Evolutionary conservation across 768 basidiomycete species (phyloP).

Genomic region (Lactarius indigo): DNA sequence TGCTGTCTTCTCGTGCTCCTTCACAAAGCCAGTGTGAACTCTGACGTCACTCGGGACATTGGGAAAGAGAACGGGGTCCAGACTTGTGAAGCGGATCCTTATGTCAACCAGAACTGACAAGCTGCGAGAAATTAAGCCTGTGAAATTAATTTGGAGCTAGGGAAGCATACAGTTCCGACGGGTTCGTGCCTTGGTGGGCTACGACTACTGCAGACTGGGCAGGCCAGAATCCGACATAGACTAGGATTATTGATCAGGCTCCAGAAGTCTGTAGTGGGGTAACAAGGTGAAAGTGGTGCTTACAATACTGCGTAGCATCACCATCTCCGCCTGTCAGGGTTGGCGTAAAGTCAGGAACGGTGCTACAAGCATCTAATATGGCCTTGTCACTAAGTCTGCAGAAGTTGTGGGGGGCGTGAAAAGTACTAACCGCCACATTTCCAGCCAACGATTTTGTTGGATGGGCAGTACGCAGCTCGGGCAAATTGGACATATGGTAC

Average conservation of each 20-base stretch:
- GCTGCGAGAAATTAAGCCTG: neutral
- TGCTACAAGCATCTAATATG: constrained; percentile 39
- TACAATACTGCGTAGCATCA: constrained; percentile 46
- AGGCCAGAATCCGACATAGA: constrained; percentile 26
- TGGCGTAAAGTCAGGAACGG: constrained; percentile 39
- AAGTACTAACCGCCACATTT: constrained; percentile 40
- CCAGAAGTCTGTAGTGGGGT: neutral
- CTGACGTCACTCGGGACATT: neutral
- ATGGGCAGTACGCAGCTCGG: constrained; percentile 51
- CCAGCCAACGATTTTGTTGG: constrained; percentile 39
- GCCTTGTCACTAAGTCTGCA: neutral
- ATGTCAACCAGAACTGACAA: constrained; percentile 18
- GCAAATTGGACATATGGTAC: constrained; percentile 51
- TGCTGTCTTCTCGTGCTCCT: constrained; percentile 22
- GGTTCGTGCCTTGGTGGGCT: constrained; percentile 25
- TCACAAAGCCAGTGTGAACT: constrained; percentile 18
- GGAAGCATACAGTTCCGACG: constrained; percentile 10
- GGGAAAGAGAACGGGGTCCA: constrained; percentile 19
- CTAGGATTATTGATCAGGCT: constrained; percentile 8
- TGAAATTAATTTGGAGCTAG: neutral
- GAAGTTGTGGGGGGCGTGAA: neutral
- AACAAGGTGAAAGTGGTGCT: constrained; percentile 10
- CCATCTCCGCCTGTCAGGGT: constrained; percentile 50
- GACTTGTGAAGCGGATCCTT: neutral
- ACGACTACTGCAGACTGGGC: constrained; percentile 22